A percentile compares a stretch with the other conserved stretches of the same genome.
Evolutionary conservation across 805 yeast species (phyloP).

Genomic region (Danielia oregonensis): DNA sequence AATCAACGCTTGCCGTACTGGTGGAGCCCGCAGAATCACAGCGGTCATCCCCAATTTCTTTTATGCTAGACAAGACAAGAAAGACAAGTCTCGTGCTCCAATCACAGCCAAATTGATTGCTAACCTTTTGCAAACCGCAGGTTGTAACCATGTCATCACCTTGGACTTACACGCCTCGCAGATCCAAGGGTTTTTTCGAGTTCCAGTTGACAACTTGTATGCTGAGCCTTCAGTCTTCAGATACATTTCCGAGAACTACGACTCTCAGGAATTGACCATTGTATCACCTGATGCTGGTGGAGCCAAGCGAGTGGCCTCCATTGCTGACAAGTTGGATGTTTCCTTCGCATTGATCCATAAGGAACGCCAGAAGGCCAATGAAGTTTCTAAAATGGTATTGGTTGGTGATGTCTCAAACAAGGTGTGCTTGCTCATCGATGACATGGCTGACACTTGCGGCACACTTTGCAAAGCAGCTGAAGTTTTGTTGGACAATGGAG

Average conservation of each 20-base stretch:
- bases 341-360: slow-evolving; percentile 95
- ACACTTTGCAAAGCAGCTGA: slow-evolving; percentile 94
- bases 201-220: slow-evolving; percentile 92
- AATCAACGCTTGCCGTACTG: slow-evolving; percentile 93
- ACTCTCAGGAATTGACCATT: slow-evolving; percentile 54
- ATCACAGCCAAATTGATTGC: slow-evolving; percentile 94
- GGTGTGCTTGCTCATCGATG: slow-evolving; percentile 85
- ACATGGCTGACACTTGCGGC: slow-evolving; percentile 99
- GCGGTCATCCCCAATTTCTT: slow-evolving; percentile 96
- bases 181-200: slow-evolving; percentile 93
- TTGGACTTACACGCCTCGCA: slow-evolving; percentile 98
- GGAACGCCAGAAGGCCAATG: slow-evolving; percentile 93
- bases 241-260: slow-evolving; percentile 67
- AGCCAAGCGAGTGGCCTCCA: slow-evolving; percentile 91
- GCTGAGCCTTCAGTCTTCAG: slow-evolving; percentile 90
- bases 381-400: slow-evolving; percentile 89
- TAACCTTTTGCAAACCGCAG: slow-evolving; percentile 86
- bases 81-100: slow-evolving; percentile 94
- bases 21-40: slow-evolving; percentile 90
- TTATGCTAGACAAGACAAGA: slow-evolving; percentile 95
- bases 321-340: slow-evolving; percentile 88
- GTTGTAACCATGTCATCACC: slow-evolving; percentile 92
- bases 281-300: slow-evolving; percentile 99
- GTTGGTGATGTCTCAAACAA: slow-evolving; percentile 91
- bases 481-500: slow-evolving; percentile 73